A percentile compares a stretch with the other conserved stretches of the same genome.
These are phyloP conservation scores for Leishmania arabica DNA, from an alignment of 208 protist genomes.

Conservation along the genomic window DNA sequence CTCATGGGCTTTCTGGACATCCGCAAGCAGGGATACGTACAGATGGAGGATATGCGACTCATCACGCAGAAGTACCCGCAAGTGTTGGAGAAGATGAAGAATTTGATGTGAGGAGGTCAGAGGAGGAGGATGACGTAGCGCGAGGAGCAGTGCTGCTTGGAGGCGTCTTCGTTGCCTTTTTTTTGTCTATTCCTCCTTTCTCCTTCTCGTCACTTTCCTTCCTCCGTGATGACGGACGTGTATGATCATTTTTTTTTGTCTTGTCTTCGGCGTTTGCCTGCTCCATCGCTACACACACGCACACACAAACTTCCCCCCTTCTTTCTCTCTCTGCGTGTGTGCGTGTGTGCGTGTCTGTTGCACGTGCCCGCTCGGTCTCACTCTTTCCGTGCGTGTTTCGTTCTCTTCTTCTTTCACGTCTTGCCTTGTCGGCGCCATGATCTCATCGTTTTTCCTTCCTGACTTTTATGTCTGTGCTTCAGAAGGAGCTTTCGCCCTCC, in stretches of 20 bases:
- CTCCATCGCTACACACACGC: not conserved
- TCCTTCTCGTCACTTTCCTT: not conserved
- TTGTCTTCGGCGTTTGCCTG: conserved; percentile 1
- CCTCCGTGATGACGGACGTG: not conserved
- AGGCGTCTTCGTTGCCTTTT: not conserved
- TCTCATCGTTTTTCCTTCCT: not conserved
- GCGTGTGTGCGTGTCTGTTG: not conserved
- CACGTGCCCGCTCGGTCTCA: not conserved
- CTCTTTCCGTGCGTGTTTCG: not conserved
- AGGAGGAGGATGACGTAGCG: not conserved
- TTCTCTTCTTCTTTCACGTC: not conserved
- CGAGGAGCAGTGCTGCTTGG: not conserved
- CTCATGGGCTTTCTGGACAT: conserved; percentile 87
- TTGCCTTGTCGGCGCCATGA: not conserved
- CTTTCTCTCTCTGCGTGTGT: not conserved
- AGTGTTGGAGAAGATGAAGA: conserved; percentile 91
- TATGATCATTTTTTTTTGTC: not conserved
- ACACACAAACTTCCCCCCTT: not conserved
- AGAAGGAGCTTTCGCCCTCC: not conserved
- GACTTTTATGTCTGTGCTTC: not conserved
- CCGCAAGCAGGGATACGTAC: conserved; percentile 70
- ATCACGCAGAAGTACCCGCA: conserved; percentile 87
- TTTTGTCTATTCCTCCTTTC: not conserved
- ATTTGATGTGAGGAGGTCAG: conserved; percentile 46
- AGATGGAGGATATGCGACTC: conserved; percentile 75